A percentile compares a stretch with the other conserved stretches of the same genome.
These are phyloP conservation scores for Ashbya aceris DNA, from an alignment of 1,139 yeast species.

Conservation along the genomic window DNA sequence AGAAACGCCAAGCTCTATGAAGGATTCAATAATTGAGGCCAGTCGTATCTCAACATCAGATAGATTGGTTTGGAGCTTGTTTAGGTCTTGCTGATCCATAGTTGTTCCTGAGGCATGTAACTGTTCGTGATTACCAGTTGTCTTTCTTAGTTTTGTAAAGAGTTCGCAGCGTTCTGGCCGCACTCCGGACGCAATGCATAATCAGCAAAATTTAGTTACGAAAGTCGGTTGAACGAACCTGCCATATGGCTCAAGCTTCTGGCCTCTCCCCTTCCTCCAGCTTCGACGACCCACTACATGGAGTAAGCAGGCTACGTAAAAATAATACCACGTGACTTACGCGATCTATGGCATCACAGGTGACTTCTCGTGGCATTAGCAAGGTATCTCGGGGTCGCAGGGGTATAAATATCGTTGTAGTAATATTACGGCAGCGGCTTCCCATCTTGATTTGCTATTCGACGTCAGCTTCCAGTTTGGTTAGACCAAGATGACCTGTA, in stretches of 20 bases:
- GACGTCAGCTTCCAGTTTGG: background rate
- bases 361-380: too few relatives aligned
- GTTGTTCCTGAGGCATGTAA: background rate
- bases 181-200: too few relatives aligned
- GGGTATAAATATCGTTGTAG: background rate
- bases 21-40: constrained; percentile 67
- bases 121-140: background rate
- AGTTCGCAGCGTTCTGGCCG: too few relatives aligned
- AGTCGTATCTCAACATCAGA: constrained; percentile 49
- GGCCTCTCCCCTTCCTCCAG: too few relatives aligned
- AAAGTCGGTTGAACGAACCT: too few relatives aligned
- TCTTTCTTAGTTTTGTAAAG: background rate
- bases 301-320: too few relatives aligned
- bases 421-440: background rate
- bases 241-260: too few relatives aligned
- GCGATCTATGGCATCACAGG: too few relatives aligned
- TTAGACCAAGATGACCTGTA: background rate
- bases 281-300: too few relatives aligned
- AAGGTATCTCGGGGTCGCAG: too few relatives aligned
- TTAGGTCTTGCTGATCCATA: constrained; percentile 10
- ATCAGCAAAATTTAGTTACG: too few relatives aligned
- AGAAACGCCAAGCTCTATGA: constrained; percentile 80
- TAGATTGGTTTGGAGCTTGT: constrained; percentile 33
- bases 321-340: too few relatives aligned
- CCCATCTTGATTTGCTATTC: background rate